phyloP scores from a whole-genome alignment of 768 basidiomycete genomes.

The Erythrobasidium yunnanense region DNA sequence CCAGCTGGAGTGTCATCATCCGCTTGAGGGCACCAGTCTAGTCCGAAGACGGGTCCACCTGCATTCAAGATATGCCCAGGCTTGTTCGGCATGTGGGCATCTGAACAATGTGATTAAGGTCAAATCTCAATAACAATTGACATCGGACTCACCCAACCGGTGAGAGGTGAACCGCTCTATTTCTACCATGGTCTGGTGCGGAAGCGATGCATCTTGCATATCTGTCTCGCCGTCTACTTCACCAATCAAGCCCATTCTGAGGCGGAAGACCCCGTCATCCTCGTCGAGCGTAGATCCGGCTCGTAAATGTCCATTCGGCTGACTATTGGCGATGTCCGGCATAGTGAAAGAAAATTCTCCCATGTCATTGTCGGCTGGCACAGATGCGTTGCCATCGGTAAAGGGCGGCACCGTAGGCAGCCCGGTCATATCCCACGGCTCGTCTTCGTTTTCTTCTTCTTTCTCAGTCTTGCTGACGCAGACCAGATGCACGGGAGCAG shows the following conservation, averaged over 20 bases:
- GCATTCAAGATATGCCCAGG: constrained; percentile 66
- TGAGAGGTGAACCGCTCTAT: not conserved
- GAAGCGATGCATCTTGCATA: not conserved
- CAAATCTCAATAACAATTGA: not conserved
- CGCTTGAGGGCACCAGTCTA: constrained; percentile 87
- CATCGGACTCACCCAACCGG: not conserved
- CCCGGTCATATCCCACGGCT: no score
- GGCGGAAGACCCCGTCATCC: not conserved
- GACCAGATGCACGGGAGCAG: not conserved
- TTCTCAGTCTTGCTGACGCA: not conserved
- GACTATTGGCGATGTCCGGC: not conserved
- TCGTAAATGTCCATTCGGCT: no score
- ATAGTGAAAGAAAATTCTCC: no score
- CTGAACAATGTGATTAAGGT: constrained; percentile 44
- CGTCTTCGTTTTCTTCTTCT: not conserved
- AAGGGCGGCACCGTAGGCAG: no score
- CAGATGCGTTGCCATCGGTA: no score
- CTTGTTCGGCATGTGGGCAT: constrained; percentile 52
- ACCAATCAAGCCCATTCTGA: not conserved
- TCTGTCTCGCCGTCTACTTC: not conserved
- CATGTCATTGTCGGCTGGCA: no score
- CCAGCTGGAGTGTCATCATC: constrained; percentile 48
- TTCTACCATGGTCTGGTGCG: constrained; percentile 4
- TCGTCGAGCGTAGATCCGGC: constrained; percentile 15
- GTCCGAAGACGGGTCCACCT: constrained; percentile 77